These are phyloP conservation scores for Botryotinia narcissicola DNA, from an alignment of 2,329 filamentous ascomycete genomes.

Conservation along the genomic window DNA sequence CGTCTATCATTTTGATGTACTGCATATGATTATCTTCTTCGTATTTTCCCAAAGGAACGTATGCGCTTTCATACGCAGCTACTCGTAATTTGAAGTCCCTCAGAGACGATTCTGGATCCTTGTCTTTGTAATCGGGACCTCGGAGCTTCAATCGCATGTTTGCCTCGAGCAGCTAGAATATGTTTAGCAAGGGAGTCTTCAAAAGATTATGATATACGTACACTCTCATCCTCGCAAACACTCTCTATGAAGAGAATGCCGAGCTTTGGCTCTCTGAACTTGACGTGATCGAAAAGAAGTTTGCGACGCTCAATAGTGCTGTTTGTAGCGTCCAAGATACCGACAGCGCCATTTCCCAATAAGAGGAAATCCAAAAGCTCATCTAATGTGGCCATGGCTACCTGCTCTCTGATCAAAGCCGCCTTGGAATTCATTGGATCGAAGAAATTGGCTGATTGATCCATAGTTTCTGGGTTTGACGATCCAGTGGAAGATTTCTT, in stretches of 20 bases:
- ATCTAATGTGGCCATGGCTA: conserved; percentile 87
- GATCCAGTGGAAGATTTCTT: conserved; percentile 38
- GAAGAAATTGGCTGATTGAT: conserved; percentile 92
- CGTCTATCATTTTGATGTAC: conserved; percentile 95
- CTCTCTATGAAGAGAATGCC: conserved; percentile 96
- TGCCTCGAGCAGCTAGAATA: conserved; percentile 68
- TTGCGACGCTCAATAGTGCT: conserved; percentile 85
- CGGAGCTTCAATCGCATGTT: conserved; percentile 97
- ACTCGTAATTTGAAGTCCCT: conserved; percentile 92
- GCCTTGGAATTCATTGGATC: conserved; percentile 84
- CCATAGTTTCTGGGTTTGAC: conserved; percentile 49
- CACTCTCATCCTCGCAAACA: conserved; percentile 77
- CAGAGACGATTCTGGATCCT: conserved; percentile 81
- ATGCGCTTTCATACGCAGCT: conserved; percentile 88
- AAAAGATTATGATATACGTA: conserved; percentile 36
- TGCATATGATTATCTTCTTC: conserved; percentile 90
- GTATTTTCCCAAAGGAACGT: conserved; percentile 83
- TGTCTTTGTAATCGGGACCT: conserved; percentile 92
- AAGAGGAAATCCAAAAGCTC: conserved; percentile 90
- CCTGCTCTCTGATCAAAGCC: conserved; percentile 80
- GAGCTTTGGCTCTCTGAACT: conserved; percentile 76
- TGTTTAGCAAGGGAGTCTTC: not conserved
- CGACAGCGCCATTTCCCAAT: conserved; percentile 77
- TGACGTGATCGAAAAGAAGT: conserved; percentile 79
- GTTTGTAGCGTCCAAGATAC: conserved; percentile 96